Percentiles rank a stretch among this genome's conserved stretches.
Conservation (phyloP, 2,329 filamentous ascomycete species). For the Allantophomopsis lycopodina region DNA sequence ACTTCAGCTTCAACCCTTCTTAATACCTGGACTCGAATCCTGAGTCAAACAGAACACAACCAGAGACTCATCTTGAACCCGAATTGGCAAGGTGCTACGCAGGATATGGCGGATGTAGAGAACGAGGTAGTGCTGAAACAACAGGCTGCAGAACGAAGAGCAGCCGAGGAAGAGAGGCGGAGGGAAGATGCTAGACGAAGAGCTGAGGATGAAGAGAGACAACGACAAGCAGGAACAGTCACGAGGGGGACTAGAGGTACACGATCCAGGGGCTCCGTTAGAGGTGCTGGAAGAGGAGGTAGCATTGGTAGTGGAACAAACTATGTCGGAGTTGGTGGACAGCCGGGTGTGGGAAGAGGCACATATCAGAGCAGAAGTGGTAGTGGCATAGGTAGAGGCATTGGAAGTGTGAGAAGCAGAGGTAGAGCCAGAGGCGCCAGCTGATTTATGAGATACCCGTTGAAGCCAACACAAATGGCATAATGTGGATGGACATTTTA, state of each 20-base stretch:
- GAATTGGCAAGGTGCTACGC: constrained; percentile 75
- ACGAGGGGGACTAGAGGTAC: constrained; percentile 18
- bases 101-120: constrained; percentile 79
- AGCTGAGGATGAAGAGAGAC: constrained; percentile 42
- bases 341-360: constrained; percentile 16
- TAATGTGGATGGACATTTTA: background rate
- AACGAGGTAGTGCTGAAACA: constrained; percentile 61
- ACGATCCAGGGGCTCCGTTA: constrained; percentile 11
- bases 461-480: background rate
- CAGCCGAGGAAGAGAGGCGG: constrained; percentile 65
- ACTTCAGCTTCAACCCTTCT: constrained; percentile 78
- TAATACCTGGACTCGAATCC: constrained; percentile 89
- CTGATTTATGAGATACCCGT: background rate
- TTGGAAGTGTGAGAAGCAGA: constrained; percentile 38
- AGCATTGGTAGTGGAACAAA: constrained; percentile 9
- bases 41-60: constrained; percentile 96
- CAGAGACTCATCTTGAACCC: constrained; percentile 83
- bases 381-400: constrained; percentile 30
- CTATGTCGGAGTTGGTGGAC: constrained; percentile 27
- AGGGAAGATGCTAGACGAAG: constrained; percentile 55
- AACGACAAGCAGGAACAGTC: constrained; percentile 25
- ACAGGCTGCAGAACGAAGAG: constrained; percentile 64
- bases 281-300: constrained; percentile 6
- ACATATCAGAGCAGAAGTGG: constrained; percentile 19
- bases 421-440: constrained; percentile 32